Base-by-base conservation (phyloP, 805 yeast genomes). In the Komagataella kurtzmanii region DNA sequence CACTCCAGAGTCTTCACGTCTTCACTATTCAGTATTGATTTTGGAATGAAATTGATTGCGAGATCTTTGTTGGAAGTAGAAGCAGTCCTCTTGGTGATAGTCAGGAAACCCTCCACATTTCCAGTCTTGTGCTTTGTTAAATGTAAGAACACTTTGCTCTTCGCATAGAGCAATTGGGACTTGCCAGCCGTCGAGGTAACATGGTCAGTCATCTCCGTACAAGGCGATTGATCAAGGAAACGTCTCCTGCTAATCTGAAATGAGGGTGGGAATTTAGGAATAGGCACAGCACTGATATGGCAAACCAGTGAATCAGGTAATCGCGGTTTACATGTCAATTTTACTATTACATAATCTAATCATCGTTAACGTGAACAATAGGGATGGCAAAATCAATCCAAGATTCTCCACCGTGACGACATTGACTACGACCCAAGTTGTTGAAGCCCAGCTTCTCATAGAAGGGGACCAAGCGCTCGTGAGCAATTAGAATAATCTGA, bases 371-470 rank as follows among this genome's bases (percentile, higher is more conserved):
- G 47, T 73, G 75, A 24, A 65, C 65, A 51, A 74, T 60, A 19
- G 64, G 64, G 51, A 66, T 57, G 51, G 61, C 66, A 67, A 84
- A 61, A 60, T 83, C 85, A 56, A 73, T 73, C 90, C 90, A 85
- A 43, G 68, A 65, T 30, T 65, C 75, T 49, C 76, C 82, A 24
- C 79, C 91, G 64, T 73, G 76, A 47, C 68, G 63, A 59, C 85
- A 79, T 21, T 71, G 65, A 56, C 86, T 83, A 50, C 70, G 70
- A 45, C 95, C 97, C 49, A 71, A 70, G 58, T 83, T 80, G 54
- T 72, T 69, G 66, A 91, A 93, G 0, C 96, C 97, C 44, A 88
- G 74, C 58, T 83, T 79, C 59, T 80, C 82, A 69, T 91, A 91
- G 65, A 90, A 90, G 18, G 85, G 83, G 17, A 82, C 68, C 60